These are phyloP conservation scores for Neonothopanus nambi DNA, from an alignment of 1,284 basidiomycete species.

Conservation along the genomic window DNA sequence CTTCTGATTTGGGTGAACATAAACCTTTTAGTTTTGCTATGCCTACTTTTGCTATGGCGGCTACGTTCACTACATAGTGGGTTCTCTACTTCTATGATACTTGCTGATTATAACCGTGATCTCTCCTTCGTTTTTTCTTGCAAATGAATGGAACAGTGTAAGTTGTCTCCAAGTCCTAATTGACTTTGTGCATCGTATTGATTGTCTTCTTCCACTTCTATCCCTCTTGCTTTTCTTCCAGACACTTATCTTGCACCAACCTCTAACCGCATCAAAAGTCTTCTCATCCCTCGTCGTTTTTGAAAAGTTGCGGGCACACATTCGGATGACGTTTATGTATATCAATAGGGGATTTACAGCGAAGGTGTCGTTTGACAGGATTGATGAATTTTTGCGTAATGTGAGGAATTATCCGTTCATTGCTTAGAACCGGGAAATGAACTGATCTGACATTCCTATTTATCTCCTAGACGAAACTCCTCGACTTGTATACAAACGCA, in stretches of 20 bases:
- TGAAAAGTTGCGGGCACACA: conserved; percentile 18
- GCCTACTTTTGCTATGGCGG: conserved; percentile 55
- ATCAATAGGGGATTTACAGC: conserved; percentile 17
- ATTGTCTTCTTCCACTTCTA: background rate
- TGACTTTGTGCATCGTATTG: background rate
- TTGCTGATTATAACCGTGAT: too few species aligned
- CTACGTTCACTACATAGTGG: conserved; percentile 42
- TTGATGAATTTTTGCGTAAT: conserved; percentile 8
- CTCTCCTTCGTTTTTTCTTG: background rate
- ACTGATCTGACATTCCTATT: background rate
- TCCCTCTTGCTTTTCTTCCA: conserved; percentile 5
- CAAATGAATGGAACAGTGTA: background rate
- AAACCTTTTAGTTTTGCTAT: conserved; percentile 45
- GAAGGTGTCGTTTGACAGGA: conserved; percentile 25
- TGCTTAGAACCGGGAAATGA: background rate
- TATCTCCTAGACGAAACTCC: background rate
- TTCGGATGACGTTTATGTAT: conserved; percentile 16
- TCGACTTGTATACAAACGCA: too few species aligned
- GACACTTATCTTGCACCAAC: conserved; percentile 38
- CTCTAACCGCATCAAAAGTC: conserved; percentile 25
- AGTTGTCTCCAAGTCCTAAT: too few species aligned
- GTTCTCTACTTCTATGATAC: conserved; percentile 10
- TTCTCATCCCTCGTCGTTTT: conserved; percentile 28
- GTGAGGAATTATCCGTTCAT: background rate
- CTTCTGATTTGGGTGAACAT: too few species aligned